Base-by-base conservation (phyloP, 2,329 filamentous ascomycete genomes). In the Juglanconis sp. region DNA sequence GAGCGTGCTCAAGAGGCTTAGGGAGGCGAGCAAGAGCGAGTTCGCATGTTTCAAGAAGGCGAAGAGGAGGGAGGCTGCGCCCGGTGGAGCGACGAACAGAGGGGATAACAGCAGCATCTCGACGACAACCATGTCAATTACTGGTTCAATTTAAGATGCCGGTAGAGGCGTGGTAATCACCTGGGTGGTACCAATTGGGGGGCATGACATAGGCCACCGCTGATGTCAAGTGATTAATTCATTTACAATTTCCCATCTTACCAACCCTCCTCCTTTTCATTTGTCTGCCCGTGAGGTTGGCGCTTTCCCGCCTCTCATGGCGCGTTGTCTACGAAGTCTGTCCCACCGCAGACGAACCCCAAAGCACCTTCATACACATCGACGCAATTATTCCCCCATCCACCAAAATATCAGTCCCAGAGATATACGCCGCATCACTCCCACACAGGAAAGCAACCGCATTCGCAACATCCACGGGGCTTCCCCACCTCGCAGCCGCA, bases 11-110 rank as follows among this genome's bases (percentile, higher is more conserved):
- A 98, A 97, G 82, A 86, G 86, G 67, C 77, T 96, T 66, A 81
- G 91, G 60, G 92, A 96, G 70, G 85, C 87, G 49, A 94, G 89
- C 66, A 89, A 89, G 75, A 91, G 87, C 65, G 91, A 96, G 73
- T 96, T 96, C 78, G 86, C 87, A n/a, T 93, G 90, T 73, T 94
- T 94, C 72, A 87, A 84, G 72, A 90, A 88, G 73, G 78, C 79
- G 24, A 84, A 84, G 72, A 59, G 53, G 56, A 17, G 31, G 17
- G 57, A 54, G 42, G 46, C 52, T 53, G 44, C 31, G 10, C 53
- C 56, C 8, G 67, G 44, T 13, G 62, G 47, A 6, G 57, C 8
- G 31, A 15, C 30, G 5, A 32, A 34, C 11, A 35, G 50, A 30
- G 57, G 46, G 2, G 60, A 61, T n/a, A 61, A 35, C 11, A 57